Conservation (phyloP, 148 eudicot species). For the Chenopodium quinoa region DNA sequence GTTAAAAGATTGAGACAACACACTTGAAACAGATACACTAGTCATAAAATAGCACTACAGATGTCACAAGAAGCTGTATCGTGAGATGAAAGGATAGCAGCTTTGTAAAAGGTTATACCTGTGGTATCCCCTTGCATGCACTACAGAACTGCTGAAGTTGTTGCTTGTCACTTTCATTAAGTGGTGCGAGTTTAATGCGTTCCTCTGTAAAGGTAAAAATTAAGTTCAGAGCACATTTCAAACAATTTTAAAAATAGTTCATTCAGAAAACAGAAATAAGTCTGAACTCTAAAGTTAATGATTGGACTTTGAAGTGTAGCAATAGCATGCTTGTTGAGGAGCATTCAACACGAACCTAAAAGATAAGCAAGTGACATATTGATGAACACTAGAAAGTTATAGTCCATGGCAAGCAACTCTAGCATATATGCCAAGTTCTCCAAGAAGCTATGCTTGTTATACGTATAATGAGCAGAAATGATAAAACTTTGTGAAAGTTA, state of each 20-base stretch:
- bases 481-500: not conserved
- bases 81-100: not conserved
- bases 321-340: not conserved
- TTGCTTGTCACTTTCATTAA: conserved; percentile 50
- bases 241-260: not conserved
- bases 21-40: not conserved
- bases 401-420: not conserved
- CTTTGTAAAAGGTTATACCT: conserved; percentile 43
- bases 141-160: conserved; percentile 72
- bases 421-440: not conserved
- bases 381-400: not conserved
- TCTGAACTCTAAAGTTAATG: not conserved
- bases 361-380: not conserved
- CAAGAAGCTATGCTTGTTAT: not conserved
- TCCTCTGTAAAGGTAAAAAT: conserved; percentile 44
- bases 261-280: not conserved
- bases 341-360: not conserved
- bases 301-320: not conserved
- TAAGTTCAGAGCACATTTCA: conserved; percentile 13
- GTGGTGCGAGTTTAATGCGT: conserved; percentile 70
- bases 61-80: not conserved
- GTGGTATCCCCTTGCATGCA: conserved; percentile 99
- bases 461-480: too few species aligned
- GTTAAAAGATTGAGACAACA: not conserved
- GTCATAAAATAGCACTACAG: not conserved